Evolutionary conservation across 2,329 filamentous ascomycete genomes (phyloP), one percentile per base, ranked within the genome.

Genomic region (Mycogone perniciosa): DNA sequence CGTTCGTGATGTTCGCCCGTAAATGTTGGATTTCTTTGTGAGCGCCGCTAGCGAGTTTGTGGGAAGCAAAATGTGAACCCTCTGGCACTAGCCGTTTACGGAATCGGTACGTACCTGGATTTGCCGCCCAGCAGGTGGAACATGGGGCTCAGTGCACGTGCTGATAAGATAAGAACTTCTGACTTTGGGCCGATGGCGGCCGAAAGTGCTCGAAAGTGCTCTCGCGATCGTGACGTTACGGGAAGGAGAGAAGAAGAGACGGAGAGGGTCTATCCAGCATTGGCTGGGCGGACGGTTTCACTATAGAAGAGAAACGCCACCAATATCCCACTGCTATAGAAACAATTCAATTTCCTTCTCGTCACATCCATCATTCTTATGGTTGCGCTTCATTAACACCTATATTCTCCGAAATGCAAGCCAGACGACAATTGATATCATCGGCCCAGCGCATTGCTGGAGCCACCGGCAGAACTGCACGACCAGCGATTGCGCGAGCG

Each of bases 31-130:
- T 65, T 70, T 69, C 65, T 69, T 67, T 69, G 67, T 69, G 68
- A 66, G 62, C 57, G 64, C 65, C 64, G 59, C 66, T 69, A 67
- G 61, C 65, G 66, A 69, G 64, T 70, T 71, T 71, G 68, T 71
- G 68, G 66, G 67, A 67, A 66, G 62, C 60, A 69, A 71, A 71
- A 66, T 68, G 64, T 67, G 67, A 69, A 67, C 69, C 69, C 69
- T 71, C 67, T 60, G 63, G 56, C 58, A 60, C 69, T 70, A 68
- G 52, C 63, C 62, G 44, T 44, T 64, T 67, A 51, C 39, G 61
- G 64, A 50, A 48, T 40, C 27, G 27, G 48, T 54, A 51, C 55
- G 51, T 56, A 48, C 46, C 53, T 37, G 41, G 34, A 41, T 51
- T 49, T 49, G 51, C 48, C 50, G 54, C 38, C 54, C 54, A 20